Evolutionary conservation across 2,329 filamentous ascomycete species (phyloP).

Genomic region (Pseudogymnoascus sp.): DNA sequence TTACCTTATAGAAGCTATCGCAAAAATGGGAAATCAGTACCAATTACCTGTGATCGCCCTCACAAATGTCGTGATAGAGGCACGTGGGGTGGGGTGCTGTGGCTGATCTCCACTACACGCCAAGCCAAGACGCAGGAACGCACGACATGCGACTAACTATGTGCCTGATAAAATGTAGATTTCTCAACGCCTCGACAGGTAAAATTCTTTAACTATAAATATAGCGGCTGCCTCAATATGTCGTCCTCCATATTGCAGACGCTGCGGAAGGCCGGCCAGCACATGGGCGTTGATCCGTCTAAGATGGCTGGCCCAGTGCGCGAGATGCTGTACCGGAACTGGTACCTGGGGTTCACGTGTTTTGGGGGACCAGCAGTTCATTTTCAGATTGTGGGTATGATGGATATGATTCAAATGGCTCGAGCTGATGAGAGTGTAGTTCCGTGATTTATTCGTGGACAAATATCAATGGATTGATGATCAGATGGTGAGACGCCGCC

Average conservation of each 20-base stretch:
- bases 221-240: neutral
- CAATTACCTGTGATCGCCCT: neutral
- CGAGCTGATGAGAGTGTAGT: constrained; percentile 27
- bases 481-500: constrained; percentile 36
- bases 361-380: constrained; percentile 65
- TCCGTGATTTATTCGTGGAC: constrained; percentile 55
- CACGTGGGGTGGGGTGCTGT: neutral
- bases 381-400: constrained; percentile 49
- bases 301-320: neutral
- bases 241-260: neutral
- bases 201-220: neutral
- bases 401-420: neutral
- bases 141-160: neutral
- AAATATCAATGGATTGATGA: constrained; percentile 61
- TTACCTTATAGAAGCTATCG: too few species aligned
- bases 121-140: neutral
- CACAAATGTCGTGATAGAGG: neutral
- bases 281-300: neutral
- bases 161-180: neutral
- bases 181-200: neutral
- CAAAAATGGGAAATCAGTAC: too few species aligned
- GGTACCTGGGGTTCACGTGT: constrained; percentile 57
- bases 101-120: neutral
- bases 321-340: constrained; percentile 31
- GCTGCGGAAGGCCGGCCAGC: neutral